phyloP scores from a whole-genome alignment of 2,329 filamentous ascomycete genomes.

The Fusarium transvaalense region DNA sequence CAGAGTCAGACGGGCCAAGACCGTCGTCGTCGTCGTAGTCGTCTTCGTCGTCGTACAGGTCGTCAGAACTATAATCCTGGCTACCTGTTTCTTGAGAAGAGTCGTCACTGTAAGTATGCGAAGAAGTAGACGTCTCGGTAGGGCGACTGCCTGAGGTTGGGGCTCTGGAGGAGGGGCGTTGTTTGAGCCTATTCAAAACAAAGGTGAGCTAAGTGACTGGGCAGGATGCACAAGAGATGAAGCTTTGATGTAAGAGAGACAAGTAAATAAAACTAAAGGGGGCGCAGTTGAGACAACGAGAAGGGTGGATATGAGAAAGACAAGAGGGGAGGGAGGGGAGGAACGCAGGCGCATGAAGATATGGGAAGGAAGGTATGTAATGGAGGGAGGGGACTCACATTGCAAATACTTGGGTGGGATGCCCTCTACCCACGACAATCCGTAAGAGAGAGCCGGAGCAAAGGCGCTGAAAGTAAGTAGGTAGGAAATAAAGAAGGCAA shows the following conservation, averaged over 20 bases:
- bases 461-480: conserved; percentile 51
- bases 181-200: conserved; percentile 45
- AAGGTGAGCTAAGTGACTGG: conserved; percentile 39
- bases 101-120: conserved; percentile 56
- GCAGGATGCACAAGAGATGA: conserved; percentile 15
- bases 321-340: conserved; percentile 32
- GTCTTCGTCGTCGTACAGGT: conserved; percentile 52
- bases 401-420: conserved; percentile 54
- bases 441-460: conserved; percentile 60
- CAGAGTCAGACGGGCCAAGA: conserved; percentile 70
- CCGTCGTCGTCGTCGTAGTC: conserved; percentile 59
- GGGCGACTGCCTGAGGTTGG: conserved; percentile 42
- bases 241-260: conserved; percentile 25
- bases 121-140: conserved; percentile 49
- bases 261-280: conserved; percentile 37
- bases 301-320: conserved; percentile 30
- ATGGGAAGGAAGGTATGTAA: conserved; percentile 34
- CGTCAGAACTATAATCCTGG: conserved; percentile 52
- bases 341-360: conserved; percentile 30
- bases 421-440: conserved; percentile 63
- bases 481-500: conserved; percentile 27
- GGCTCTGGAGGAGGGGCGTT: conserved; percentile 46
- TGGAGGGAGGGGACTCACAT: conserved; percentile 57
- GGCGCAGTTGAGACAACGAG: conserved; percentile 38
- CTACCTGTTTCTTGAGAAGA: conserved; percentile 51